Evolutionary conservation across 768 basidiomycete genomes (phyloP), one percentile per base, ranked within the genome.

Genomic region (Russula ochroleuca): DNA sequence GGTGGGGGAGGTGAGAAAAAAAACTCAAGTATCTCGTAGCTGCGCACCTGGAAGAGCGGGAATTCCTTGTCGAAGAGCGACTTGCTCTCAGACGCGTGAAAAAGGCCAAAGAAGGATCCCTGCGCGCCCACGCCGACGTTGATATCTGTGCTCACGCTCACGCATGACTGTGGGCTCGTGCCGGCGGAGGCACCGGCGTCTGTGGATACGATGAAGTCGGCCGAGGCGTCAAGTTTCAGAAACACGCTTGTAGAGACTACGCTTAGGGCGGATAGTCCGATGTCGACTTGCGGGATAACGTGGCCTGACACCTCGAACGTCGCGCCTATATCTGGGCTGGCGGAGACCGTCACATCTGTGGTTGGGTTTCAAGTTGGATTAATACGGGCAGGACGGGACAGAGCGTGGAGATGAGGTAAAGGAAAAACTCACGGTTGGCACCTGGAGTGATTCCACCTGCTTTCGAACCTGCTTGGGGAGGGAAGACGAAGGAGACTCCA

Each of bases 271-370:
- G 25, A 33, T 21, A 51, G 8, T 4, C 23, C 59, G 6, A 68
- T 40, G 19, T 14, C 63, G 62, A 61, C 72, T 47, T 63, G 72
- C 0, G 82, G 83, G 61, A 80, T 82, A 38, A 84, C 70, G 68
- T 84, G 81, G 4, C 78, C 81, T 31, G 74, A 70, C 31, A 83
- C 63, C 70, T 75, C 15, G n/a, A 57, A 79, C 80, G 2, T 43
- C 28, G 25, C 17, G 5, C 17, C 55, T 13, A 43, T 4, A 19
- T 37, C n/a, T 28, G 41, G 41, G 41, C 11, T 10, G 19, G 17
- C 7, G 41, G 55, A 45, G 13, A 45, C 11, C 3, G 40, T 57
- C 41, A 33, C 25, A 41, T n/a, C 41, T 28, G 41, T 5, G 21
- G 6, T 8, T 11, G 28, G 48, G 17, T 37, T 19, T 45, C n/a